Conservation (phyloP, 371 early-diverging fungal genomes). For the Mucor racemosus region DNA sequence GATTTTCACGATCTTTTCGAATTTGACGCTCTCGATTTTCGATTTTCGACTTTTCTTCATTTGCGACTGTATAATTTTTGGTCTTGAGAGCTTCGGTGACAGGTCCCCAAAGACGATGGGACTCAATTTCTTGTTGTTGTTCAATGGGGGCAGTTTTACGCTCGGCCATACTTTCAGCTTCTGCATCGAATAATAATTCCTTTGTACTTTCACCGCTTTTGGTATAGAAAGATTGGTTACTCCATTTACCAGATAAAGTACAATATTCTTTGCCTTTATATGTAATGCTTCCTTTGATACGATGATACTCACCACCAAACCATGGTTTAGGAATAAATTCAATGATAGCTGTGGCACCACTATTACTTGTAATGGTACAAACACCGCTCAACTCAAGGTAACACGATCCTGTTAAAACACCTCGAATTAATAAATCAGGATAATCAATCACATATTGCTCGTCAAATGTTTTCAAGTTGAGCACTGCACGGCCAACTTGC, state of each 20-base stretch:
- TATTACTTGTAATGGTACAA: slow-evolving; percentile 58
- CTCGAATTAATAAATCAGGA: slow-evolving; percentile 64
- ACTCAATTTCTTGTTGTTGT: slow-evolving; percentile 70
- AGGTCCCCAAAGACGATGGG: slow-evolving; percentile 72
- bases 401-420: slow-evolving; percentile 63
- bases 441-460: slow-evolving; percentile 64
- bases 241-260: slow-evolving; percentile 65
- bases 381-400: slow-evolving; percentile 66
- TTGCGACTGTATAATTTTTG: slow-evolving; percentile 69
- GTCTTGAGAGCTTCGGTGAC: slow-evolving; percentile 69
- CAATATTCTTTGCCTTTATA: slow-evolving; percentile 33
- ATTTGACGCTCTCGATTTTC: slow-evolving; percentile 74
- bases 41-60: slow-evolving; percentile 68
- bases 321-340: slow-evolving; percentile 63
- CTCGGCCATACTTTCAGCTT: slow-evolving; percentile 55
- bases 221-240: slow-evolving; percentile 54
- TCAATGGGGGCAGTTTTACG: slow-evolving; percentile 58
- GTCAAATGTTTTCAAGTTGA: slow-evolving; percentile 46
- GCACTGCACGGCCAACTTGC: slow-evolving; percentile 60
- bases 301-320: slow-evolving; percentile 56
- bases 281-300: slow-evolving; percentile 43
- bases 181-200: slow-evolving; percentile 67
- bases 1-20: slow-evolving; percentile 65
- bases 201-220: slow-evolving; percentile 16
- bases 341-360: slow-evolving; percentile 58